A percentile compares a stretch with the other conserved stretches of the same genome.
These are phyloP conservation scores for Leishmania amazonensis DNA, from an alignment of 208 protist species.

Conservation along the genomic window DNA sequence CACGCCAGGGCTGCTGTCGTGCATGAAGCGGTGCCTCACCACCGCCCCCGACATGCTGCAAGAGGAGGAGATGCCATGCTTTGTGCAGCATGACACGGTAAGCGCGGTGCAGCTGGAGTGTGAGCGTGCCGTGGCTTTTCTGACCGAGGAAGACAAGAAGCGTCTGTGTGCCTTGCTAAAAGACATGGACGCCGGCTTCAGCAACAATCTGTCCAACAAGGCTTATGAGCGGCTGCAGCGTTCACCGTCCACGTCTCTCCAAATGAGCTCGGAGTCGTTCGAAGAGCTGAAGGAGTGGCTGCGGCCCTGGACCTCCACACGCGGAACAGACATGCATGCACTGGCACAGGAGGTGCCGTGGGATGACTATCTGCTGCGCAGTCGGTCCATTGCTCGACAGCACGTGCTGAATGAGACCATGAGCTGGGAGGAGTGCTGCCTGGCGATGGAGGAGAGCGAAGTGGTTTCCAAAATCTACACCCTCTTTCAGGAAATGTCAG, in stretches of 20 bases:
- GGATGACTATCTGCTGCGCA: slow-evolving; percentile 78
- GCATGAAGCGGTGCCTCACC: slow-evolving; percentile 54
- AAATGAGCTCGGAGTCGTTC: slow-evolving; percentile 22
- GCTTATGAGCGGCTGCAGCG: slow-evolving; percentile 32
- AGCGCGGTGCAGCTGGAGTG: slow-evolving; percentile 67
- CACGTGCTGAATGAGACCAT: slow-evolving; percentile 31
- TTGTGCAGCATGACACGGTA: slow-evolving; percentile 55
- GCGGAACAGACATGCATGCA: slow-evolving; percentile 15
- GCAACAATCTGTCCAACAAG: slow-evolving; percentile 45
- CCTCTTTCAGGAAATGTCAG: slow-evolving; percentile 35
- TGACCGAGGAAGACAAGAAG: slow-evolving; percentile 46
- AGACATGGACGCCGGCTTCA: slow-evolving; percentile 34
- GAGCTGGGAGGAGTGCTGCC: slow-evolving; percentile 40
- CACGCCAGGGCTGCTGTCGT: slow-evolving; percentile 49
- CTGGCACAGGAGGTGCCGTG: slow-evolving; percentile 72
- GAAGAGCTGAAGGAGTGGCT: slow-evolving; percentile 60
- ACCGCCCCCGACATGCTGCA: slow-evolving; percentile 54
- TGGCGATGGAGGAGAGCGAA: slow-evolving; percentile 34
- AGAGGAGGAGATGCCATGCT: slow-evolving; percentile 31
- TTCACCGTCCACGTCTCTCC: slow-evolving; percentile 23
- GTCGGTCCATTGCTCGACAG: slow-evolving; percentile 26
- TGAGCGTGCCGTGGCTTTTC: slow-evolving; percentile 74
- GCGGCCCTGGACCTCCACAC: slow-evolving; percentile 42
- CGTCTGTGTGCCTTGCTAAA: slow-evolving; percentile 40
- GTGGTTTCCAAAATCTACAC: slow-evolving; percentile 45